Evolutionary conservation across 371 early-diverging fungal species (phyloP), one percentile per base, ranked within the genome.

Genomic region (Catenaria anguillulae): DNA sequence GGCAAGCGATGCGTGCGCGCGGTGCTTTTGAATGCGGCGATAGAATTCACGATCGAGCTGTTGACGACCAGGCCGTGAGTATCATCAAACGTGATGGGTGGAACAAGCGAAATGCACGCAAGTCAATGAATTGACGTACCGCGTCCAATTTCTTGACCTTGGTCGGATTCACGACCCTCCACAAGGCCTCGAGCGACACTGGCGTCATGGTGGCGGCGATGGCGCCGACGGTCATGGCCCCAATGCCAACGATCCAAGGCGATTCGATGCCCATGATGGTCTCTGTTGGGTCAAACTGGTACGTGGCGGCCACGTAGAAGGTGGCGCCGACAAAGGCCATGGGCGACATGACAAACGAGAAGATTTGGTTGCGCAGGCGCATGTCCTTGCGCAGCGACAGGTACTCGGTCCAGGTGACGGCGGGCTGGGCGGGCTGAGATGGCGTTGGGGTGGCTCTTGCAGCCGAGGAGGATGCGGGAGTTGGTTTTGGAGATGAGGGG

Each of bases 1-100:
- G 12, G 42, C 34, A 17, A 58, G 58, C 26, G 36, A 40, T 19
- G 58, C 40, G 58, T 58, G 35, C 19, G 58, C 58, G 36, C 58
- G 58, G 42, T 58, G 31, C 58, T 36, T 31, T 13, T 15, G 36
- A 10, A 58, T 29, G 24, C 58, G 58, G 13, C 31, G 33, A 36
- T 34, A 58, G 42, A 58, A 35, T 15, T 58, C 58, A n/a, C n/a
- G n/a, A n/a, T n/a, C n/a, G n/a, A n/a, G n/a, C n/a, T n/a, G n/a
- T n/a, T n/a, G n/a, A n/a, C n/a, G n/a, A n/a, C n/a, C n/a, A n/a
- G n/a, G n/a, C n/a, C n/a, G n/a, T n/a, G n/a, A n/a, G n/a, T n/a
- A n/a, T n/a, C n/a, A n/a, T n/a, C n/a, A n/a, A n/a, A n/a, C n/a
- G n/a, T n/a, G n/a, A 8, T 4, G 26, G n/a, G 56, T 56, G 34